These are phyloP conservation scores for Saccharomycopsis fermentans DNA, from an alignment of 805 yeast genomes.

Conservation along the genomic window DNA sequence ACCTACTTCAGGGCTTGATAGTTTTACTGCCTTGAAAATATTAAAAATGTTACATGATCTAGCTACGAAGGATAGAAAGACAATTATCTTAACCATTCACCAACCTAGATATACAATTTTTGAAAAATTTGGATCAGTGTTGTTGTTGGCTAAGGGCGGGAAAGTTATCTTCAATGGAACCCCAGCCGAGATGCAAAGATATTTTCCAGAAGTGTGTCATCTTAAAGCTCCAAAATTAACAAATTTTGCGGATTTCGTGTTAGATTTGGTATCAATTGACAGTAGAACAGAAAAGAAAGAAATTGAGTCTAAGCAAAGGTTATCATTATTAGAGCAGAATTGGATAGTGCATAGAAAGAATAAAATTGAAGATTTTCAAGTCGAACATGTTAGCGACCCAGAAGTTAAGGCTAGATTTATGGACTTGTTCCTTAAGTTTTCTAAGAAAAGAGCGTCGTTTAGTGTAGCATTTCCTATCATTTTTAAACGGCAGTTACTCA, in stretches of 20 bases:
- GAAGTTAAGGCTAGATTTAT: background rate
- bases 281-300: conserved; percentile 36
- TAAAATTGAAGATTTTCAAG: background rate
- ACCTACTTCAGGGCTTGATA: conserved; percentile 83
- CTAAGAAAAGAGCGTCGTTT: conserved; percentile 19
- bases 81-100: conserved; percentile 70
- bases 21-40: conserved; percentile 65
- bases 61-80: conserved; percentile 45
- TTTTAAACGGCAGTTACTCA: conserved; percentile 30
- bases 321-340: conserved; percentile 26
- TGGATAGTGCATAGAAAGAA: conserved; percentile 28
- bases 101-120: conserved; percentile 70
- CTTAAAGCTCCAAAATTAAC: conserved; percentile 47
- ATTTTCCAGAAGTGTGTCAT: conserved; percentile 38
- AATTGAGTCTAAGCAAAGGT: conserved; percentile 30
- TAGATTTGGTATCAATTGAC: conserved; percentile 59
- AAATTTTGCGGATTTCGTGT: conserved; percentile 64
- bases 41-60: conserved; percentile 47
- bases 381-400: background rate
- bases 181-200: conserved; percentile 33
- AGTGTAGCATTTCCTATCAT: conserved; percentile 8
- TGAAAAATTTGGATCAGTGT: conserved; percentile 53
- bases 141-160: conserved; percentile 67
- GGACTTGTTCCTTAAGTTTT: conserved; percentile 17
- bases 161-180: conserved; percentile 57